Evolutionary conservation across 352 stramenopile species (phyloP), one percentile per base, ranked within the genome.

Genomic region (Lagenidium sp.): DNA sequence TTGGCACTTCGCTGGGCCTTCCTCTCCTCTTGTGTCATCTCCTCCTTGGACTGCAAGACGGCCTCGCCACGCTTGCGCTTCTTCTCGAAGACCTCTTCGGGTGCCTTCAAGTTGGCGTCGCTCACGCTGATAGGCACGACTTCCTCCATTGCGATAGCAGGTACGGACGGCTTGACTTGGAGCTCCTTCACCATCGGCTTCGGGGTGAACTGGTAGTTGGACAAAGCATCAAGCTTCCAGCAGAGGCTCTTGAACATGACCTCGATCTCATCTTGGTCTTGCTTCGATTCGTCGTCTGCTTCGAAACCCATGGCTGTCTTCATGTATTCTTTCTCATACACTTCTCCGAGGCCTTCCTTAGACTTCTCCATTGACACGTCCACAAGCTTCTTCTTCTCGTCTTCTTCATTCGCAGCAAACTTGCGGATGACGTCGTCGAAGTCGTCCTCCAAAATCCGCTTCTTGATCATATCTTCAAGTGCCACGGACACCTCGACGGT

Each of bases 311-410:
- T 83, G 4, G 85, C 83, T 6, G 85, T 96, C 71, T 98, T 97
- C 58, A 97, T 83, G 63, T 97, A 98, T 63, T 98, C 91, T 42
- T 94, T 89, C 57, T 97, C 91, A 58, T 98, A 98, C 37, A 98
- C 79, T 53, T 98, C 91, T 6, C 91, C 91, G 22, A 97, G 66
- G 37, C 87, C 85, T 39, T 94, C 68, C 62, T 87, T 94, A 25
- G 67, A 85, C 55, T 96, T 96, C 62, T 96, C 83, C 77, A 90
- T 94, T 15, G 86, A 96, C 37, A 98, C 83, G 35, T 98, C 89
- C 26, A 88, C 81, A 25, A 97, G 61, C 56, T 97, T 94, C 8
- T 82, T 77, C 57, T 92, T 85, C 50, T 69, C 50, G 40, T 76
- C 71, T 38, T 70, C 51, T 48, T 92, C 76, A 45, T 90, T 88